These are phyloP conservation scores for Tricladium varicosporioides DNA, from an alignment of 2,329 filamentous ascomycete species.

Conservation along the genomic window DNA sequence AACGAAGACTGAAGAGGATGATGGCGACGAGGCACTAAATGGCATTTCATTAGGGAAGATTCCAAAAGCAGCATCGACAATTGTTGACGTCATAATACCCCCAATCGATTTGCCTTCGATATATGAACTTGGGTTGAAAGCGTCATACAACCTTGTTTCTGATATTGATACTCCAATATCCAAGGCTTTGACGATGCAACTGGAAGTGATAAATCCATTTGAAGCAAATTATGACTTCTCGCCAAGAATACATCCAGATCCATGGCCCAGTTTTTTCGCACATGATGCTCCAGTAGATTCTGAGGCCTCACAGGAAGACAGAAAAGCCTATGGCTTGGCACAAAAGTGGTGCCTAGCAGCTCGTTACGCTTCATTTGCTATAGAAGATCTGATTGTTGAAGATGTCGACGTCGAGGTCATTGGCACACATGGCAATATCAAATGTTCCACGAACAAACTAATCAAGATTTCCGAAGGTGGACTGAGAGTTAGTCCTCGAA, in stretches of 20 bases:
- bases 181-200: conserved; percentile 65
- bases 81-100: conserved; percentile 48
- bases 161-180: conserved; percentile 79
- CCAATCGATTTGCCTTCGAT: conserved; percentile 49
- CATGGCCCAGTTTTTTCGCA: conserved; percentile 87
- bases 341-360: conserved; percentile 82
- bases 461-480: conserved; percentile 40
- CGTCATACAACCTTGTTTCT: conserved; percentile 74
- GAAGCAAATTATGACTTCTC: conserved; percentile 88
- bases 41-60: conserved; percentile 38
- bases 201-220: conserved; percentile 79
- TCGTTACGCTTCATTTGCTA: conserved; percentile 72
- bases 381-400: conserved; percentile 58
- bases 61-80: conserved; percentile 42
- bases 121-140: conserved; percentile 69
- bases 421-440: conserved; percentile 58
- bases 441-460: conserved; percentile 49
- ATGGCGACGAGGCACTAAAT: conserved; percentile 8
- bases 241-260: conserved; percentile 71
- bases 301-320: conserved; percentile 32
- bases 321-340: conserved; percentile 58
- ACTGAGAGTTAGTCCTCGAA: conserved; percentile 58
- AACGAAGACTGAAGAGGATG: conserved; percentile 1
- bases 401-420: conserved; percentile 63
- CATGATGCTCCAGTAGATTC: conserved; percentile 37